Evolutionary conservation across 179 eudicot species (phyloP).

Genomic region (Silene vulgaris): DNA sequence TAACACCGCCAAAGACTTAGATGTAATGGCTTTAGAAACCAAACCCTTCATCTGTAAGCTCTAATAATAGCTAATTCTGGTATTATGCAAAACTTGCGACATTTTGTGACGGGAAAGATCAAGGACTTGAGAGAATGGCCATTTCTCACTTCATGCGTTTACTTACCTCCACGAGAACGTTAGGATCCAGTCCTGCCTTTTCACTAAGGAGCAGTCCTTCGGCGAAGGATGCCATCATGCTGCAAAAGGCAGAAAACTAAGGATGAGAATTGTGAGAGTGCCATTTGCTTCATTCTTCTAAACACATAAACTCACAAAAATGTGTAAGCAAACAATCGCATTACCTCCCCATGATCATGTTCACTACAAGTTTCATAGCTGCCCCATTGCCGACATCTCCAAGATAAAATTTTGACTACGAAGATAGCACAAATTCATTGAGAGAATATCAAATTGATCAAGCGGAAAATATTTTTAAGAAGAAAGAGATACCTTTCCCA

Average conservation of each 20-base stretch:
- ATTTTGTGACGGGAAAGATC: too few species aligned
- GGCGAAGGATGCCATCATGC: constrained; percentile 97
- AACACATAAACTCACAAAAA: background rate
- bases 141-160: constrained; percentile 13
- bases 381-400: constrained; percentile 99
- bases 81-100: too few species aligned
- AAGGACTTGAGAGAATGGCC: too few species aligned
- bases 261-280: background rate
- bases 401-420: constrained; percentile 82
- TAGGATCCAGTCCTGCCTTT: constrained; percentile 89
- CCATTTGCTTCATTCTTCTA: background rate
- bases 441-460: background rate
- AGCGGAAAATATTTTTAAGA: background rate
- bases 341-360: constrained; percentile 99
- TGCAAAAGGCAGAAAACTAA: constrained; percentile 23
- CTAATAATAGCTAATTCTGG: too few species aligned
- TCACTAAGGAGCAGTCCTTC: constrained; percentile 85
- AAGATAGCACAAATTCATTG: constrained; percentile 13
- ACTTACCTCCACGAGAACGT: constrained; percentile 84
- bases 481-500: constrained; percentile 73
- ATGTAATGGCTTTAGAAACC: too few species aligned
- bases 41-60: too few species aligned
- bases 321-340: background rate
- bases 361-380: constrained; percentile 96
- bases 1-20: background rate